A percentile compares a stretch with the other conserved stretches of the same genome.
phyloP scores from a whole-genome alignment of 768 basidiomycete species.

The Hebeloma cylindrosporum region DNA sequence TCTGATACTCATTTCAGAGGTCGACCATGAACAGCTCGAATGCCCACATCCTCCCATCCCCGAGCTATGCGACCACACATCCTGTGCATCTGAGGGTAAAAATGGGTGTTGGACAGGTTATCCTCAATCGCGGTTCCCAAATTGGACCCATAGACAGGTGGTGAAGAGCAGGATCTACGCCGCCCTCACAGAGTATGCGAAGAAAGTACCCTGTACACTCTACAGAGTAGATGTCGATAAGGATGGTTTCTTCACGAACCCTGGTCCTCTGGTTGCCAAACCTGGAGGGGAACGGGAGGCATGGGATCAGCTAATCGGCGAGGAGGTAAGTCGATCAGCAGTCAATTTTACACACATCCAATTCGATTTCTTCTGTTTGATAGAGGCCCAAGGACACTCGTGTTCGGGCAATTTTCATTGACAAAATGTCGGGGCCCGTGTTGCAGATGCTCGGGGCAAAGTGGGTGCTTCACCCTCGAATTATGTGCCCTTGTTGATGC shows the following conservation, averaged over 20 bases:
- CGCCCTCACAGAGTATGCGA: constrained; percentile 36
- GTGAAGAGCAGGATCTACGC: constrained; percentile 39
- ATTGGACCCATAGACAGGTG: constrained; percentile 53
- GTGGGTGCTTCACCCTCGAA: constrained; percentile 31
- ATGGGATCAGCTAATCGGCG: constrained; percentile 37
- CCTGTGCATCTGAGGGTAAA: no score
- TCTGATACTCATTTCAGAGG: no score
- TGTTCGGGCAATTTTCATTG: constrained; percentile 54
- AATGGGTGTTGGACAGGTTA: constrained; percentile 42
- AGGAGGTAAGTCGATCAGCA: constrained; percentile 34
- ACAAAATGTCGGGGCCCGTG: constrained; percentile 51
- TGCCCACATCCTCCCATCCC: constrained; percentile 35
- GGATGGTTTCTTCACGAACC: constrained; percentile 38
- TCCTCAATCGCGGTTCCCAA: constrained; percentile 51
- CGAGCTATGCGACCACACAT: constrained; percentile 34
- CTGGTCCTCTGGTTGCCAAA: constrained; percentile 21
- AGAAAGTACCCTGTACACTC: constrained; percentile 24
- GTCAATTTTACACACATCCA: background rate
- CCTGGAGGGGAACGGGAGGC: constrained; percentile 29
- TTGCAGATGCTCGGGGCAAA: constrained; percentile 61
- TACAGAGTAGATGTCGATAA: constrained; percentile 43
- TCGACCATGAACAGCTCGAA: constrained; percentile 35
- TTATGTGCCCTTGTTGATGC: constrained; percentile 40
- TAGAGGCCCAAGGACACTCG: constrained; percentile 39
- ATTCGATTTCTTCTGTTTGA: background rate